phyloP scores from a whole-genome alignment of 257 asterid species.

The Gentiana straminea region DNA sequence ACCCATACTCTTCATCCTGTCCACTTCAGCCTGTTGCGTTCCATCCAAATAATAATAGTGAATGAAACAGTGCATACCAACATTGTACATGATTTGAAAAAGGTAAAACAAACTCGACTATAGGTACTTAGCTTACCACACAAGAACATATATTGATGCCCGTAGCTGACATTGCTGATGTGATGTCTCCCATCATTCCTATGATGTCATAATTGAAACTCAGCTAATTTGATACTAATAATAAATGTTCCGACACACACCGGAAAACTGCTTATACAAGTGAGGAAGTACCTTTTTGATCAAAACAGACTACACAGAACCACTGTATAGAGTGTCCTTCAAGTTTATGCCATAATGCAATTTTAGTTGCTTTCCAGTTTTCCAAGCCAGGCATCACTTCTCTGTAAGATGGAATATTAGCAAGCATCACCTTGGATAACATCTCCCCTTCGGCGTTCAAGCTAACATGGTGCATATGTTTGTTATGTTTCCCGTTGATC shows the following conservation, averaged over 20 bases:
- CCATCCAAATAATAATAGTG: neutral
- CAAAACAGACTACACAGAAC: constrained; percentile 69
- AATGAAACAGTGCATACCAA: neutral
- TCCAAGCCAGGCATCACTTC: constrained; percentile 80
- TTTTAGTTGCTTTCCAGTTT: constrained; percentile 67
- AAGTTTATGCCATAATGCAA: constrained; percentile 61
- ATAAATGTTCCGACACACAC: too few species aligned
- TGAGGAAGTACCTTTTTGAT: constrained; percentile 52
- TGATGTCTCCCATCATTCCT: constrained; percentile 92
- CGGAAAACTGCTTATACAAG: neutral
- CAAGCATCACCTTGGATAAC: constrained; percentile 40
- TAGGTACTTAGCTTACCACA: constrained; percentile 45
- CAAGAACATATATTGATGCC: constrained; percentile 75
- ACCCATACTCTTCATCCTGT: constrained; percentile 63
- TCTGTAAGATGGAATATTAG: constrained; percentile 60
- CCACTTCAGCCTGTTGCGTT: constrained; percentile 63
- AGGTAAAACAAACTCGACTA: constrained; percentile 1
- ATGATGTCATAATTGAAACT: neutral
- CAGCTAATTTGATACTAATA: too few species aligned
- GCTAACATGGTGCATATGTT: constrained; percentile 59
- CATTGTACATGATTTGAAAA: neutral
- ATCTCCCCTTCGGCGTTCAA: constrained; percentile 60
- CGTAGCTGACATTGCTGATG: constrained; percentile 65
- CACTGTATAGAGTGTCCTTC: constrained; percentile 90
- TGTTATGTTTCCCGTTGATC: constrained; percentile 66